These are phyloP conservation scores for Trichocladium uniseriatum DNA, from an alignment of 495 filamentous ascomycete species.

Conservation along the genomic window DNA sequence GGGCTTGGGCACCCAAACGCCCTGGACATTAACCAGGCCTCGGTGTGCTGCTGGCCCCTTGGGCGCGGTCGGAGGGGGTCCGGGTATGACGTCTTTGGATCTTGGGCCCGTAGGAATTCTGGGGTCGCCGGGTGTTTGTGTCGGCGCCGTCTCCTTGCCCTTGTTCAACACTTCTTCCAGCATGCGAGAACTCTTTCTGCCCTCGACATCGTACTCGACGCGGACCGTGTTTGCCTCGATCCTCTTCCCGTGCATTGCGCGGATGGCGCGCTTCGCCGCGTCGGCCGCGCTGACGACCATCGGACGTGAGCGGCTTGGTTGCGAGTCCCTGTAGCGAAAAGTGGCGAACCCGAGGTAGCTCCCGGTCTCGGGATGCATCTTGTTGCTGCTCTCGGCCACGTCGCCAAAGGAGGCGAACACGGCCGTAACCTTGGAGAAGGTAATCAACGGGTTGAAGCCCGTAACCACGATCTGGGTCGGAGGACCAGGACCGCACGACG, in stretches of 20 bases:
- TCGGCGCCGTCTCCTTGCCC: conserved; percentile 48
- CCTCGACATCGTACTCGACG: conserved; percentile 83
- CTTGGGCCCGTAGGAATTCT: conserved; percentile 36
- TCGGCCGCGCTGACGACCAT: conserved; percentile 54
- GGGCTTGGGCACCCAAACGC: conserved; percentile 24
- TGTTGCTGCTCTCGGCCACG: conserved; percentile 78
- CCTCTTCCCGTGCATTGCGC: conserved; percentile 53
- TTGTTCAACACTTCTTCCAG: conserved; percentile 61
- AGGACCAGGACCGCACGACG: conserved; percentile 80
- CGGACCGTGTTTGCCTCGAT: conserved; percentile 66
- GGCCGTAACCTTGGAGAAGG: conserved; percentile 66
- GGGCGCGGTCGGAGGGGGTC: conserved; percentile 71
- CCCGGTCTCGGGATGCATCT: conserved; percentile 85
- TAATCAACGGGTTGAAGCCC: conserved; percentile 84
- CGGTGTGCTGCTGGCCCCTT: conserved; percentile 74
- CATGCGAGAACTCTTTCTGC: conserved; percentile 63
- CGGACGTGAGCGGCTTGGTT: conserved; percentile 37
- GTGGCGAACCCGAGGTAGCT: conserved; percentile 87
- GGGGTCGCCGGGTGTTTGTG: conserved; percentile 20
- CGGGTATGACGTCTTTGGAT: conserved; percentile 35
- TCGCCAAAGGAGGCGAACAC: conserved; percentile 83
- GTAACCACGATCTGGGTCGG: conserved; percentile 81
- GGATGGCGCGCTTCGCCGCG: conserved; percentile 70
- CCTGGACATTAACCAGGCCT: conserved; percentile 6
- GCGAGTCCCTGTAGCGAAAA: conserved; percentile 75